Percentiles rank a stretch among this genome's conserved stretches.
These are phyloP conservation scores for Litchi chinensis DNA, from an alignment of 345 rosid genomes.

Conservation along the genomic window DNA sequence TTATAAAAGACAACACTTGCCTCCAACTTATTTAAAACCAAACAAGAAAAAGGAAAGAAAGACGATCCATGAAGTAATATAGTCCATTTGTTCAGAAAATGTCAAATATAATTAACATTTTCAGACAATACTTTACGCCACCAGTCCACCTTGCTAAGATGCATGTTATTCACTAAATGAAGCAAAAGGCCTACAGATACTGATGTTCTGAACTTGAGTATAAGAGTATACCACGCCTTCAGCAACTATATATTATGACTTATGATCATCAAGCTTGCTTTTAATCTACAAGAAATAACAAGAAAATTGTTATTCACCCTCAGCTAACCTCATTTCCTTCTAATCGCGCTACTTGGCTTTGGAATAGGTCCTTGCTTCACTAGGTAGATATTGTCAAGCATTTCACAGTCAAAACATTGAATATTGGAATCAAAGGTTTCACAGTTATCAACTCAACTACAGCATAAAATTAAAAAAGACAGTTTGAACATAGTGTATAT, in stretches of 20 bases:
- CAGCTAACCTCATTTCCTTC: neutral
- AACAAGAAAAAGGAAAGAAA: neutral
- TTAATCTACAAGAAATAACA: neutral
- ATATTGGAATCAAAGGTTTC: neutral
- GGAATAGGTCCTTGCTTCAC: conserved; percentile 11
- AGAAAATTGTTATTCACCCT: neutral
- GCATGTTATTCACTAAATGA: conserved; percentile 1
- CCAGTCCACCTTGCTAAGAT: neutral
- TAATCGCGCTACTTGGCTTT: neutral
- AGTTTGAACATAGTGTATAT: neutral
- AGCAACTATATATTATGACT: neutral
- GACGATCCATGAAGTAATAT: neutral
- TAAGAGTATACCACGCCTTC: neutral
- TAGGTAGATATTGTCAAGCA: conserved; percentile 11
- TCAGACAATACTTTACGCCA: neutral
- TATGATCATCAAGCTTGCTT: conserved; percentile 3
- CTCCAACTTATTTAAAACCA: neutral
- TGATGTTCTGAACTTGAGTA: conserved; percentile 3
- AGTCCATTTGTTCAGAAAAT: neutral
- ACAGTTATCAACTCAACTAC: neutral
- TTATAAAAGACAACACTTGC: neutral
- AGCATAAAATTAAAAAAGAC: neutral
- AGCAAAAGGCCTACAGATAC: conserved; percentile 1
- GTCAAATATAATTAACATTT: no score
- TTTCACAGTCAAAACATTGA: neutral